Evolutionary conservation across 192 early-diverging fungal species (phyloP), one percentile per base, ranked within the genome.

Genomic region (Podila minutissima): DNA sequence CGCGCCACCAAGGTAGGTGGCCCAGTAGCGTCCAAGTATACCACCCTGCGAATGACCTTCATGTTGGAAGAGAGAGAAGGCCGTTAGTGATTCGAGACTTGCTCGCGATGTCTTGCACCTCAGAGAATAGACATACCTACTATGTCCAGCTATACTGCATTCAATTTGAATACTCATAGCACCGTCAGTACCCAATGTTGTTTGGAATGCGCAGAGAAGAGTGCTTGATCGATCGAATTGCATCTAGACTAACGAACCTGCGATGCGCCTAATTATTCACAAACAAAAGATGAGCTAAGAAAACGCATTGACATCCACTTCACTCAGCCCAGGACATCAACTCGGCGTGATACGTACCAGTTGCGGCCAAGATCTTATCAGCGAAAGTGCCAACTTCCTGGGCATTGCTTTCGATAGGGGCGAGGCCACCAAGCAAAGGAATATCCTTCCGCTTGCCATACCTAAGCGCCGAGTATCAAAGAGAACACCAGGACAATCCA

Each of bases 21-120:
- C 68, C 70, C 71, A 81, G 71, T 81, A 73, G 8, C 77, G 67
- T 11, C 65, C 66, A 2, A 73, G 62, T 24, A 81, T 72, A n/a
- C 77, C 71, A 9, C 77, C 77, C 13, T 81, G 71, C 7, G 77
- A 81, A 41, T 81, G 77, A 20, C 71, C 66, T 12, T 41, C 7
- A 11, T 41, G 0, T 41, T 2, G 38, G 38, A 41, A 12, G 38
- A 41, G 9, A 41, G 38, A 41, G 9, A 41, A 9, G 38, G 38
- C 5, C 9, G 10, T 12, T 12, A 41, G 3, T 35, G 5, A 35
- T 35, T 7, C 2, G 5, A 35, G 33, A 5, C 33, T 35, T 35
- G 33, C 33, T 35, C 33, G 1, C 29, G 29, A 2, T 7, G 33
- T 35, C 33, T 35, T 35, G 7, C 33, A 7, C 33, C 4, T 35